Evolutionary conservation across 768 basidiomycete genomes (phyloP).

Genomic region (Zangia roseola): DNA sequence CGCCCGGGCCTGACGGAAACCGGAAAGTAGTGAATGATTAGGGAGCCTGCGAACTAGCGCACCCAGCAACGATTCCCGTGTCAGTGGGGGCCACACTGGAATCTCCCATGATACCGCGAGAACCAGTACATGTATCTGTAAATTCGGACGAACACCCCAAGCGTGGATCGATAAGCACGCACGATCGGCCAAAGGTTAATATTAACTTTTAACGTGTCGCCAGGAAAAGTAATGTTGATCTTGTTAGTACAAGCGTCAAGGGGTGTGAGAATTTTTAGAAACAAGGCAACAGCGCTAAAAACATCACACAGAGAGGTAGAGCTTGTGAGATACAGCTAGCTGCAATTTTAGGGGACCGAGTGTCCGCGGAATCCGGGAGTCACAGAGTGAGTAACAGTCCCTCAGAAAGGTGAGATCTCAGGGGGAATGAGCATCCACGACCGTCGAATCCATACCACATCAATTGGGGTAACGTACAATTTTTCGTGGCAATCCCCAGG

Average conservation of each 20-base stretch:
- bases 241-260: neutral
- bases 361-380: neutral
- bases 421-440: too few species aligned
- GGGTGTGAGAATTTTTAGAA: too few species aligned
- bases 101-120: neutral
- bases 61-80: neutral
- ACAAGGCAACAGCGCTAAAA: too few species aligned
- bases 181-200: slow-evolving; percentile 3
- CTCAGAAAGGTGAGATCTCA: too few species aligned
- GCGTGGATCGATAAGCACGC: neutral
- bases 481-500: too few species aligned
- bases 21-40: neutral
- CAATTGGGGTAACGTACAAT: too few species aligned
- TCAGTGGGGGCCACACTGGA: neutral
- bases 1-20: too few species aligned
- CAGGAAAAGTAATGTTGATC: neutral
- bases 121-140: neutral
- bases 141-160: neutral
- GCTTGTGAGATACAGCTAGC: neutral
- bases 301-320: too few species aligned
- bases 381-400: too few species aligned
- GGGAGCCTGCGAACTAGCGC: neutral
- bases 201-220: slow-evolving; percentile 11
- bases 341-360: neutral
- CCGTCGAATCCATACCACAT: too few species aligned